Evolutionary conservation across 208 protist genomes (phyloP).

Genomic region (Leishmania gerbilli): DNA sequence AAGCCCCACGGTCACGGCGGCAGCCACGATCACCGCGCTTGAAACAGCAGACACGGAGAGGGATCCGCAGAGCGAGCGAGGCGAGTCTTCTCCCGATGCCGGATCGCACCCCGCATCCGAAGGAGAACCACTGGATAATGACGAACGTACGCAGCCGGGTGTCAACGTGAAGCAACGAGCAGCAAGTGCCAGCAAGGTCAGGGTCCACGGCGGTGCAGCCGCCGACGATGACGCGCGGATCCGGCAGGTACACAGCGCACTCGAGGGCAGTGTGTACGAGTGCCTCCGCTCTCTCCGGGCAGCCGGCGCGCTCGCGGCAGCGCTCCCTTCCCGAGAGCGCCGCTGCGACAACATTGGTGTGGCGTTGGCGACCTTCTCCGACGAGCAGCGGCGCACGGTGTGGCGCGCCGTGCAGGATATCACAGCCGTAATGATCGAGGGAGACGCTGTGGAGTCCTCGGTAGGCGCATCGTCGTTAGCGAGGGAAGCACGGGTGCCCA

Average conservation of each 20-base stretch:
- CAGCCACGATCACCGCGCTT: no score
- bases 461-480: not conserved
- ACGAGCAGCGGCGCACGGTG: conserved; percentile 6
- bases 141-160: not conserved
- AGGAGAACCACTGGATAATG: not conserved
- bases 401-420: conserved; percentile 1
- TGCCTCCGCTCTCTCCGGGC: conserved; percentile 24
- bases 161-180: not conserved
- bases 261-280: conserved; percentile 14
- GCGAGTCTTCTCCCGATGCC: not conserved
- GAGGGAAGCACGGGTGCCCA: not conserved
- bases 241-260: not conserved
- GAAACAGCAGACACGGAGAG: not conserved
- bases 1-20: not conserved
- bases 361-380: not conserved
- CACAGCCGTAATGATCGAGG: not conserved
- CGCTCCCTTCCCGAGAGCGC: not conserved
- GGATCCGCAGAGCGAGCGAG: not conserved
- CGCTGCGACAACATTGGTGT: not conserved
- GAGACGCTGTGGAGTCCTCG: not conserved
- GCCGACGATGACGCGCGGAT: not conserved
- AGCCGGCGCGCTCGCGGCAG: conserved; percentile 2
- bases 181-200: not conserved
- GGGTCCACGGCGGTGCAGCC: not conserved
- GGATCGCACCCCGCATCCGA: not conserved